Conservation (phyloP, 2,329 filamentous ascomycete species). For the Tolypocladium tropicale region DNA sequence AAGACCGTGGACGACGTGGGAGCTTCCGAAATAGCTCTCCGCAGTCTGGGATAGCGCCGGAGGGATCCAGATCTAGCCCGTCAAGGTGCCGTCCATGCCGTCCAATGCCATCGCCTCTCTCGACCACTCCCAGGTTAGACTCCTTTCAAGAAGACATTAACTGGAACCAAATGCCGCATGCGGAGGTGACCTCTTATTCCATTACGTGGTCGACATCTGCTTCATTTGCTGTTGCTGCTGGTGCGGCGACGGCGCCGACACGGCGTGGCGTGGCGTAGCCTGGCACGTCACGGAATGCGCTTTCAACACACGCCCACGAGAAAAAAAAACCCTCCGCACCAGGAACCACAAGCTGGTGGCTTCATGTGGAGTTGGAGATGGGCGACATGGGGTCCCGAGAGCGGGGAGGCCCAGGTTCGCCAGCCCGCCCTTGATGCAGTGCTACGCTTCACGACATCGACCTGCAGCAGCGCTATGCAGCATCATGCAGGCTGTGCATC, state of each 20-base stretch:
- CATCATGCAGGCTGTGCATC: neutral
- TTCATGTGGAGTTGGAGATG: slow-evolving; percentile 2
- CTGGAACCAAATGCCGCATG: neutral
- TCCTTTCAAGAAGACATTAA: neutral
- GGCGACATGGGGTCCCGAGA: slow-evolving; percentile 4
- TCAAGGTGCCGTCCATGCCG: neutral
- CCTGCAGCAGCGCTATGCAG: slow-evolving; percentile 1
- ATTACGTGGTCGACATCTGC: neutral
- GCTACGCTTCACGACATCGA: neutral
- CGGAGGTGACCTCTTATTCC: neutral
- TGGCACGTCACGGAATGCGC: too few species aligned
- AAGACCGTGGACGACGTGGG: neutral
- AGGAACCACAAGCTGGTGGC: neutral
- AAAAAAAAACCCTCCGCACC: neutral
- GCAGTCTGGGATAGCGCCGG: neutral
- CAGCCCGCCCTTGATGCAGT: neutral
- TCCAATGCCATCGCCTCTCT: neutral
- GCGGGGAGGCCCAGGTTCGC: neutral
- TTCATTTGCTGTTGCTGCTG: neutral
- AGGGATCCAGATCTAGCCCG: neutral
- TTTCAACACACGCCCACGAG: neutral
- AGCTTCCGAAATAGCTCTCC: neutral
- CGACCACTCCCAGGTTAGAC: neutral
- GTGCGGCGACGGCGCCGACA: neutral
- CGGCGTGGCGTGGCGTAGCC: neutral